A percentile compares a stretch with the other conserved stretches of the same genome.
phyloP scores from a whole-genome alignment of 2,329 filamentous ascomycete species.

The Periconia sp. region DNA sequence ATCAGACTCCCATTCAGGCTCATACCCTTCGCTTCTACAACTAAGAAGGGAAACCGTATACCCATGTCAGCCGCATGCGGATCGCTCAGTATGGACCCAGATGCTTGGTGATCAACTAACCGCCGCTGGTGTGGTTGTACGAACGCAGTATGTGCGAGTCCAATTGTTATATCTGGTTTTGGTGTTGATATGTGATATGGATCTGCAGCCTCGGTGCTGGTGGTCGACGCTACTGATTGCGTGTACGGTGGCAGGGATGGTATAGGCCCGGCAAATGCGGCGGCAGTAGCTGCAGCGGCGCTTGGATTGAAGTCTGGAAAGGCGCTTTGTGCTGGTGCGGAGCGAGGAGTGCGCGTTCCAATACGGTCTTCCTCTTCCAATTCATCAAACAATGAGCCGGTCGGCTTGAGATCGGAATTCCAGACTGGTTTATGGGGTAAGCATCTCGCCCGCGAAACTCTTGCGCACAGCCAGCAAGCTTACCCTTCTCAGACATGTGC shows the following conservation, averaged over 20 bases:
- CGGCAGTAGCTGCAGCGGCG: slow-evolving; percentile 1
- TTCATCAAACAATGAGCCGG: slow-evolving; percentile 10
- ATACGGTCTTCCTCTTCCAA: slow-evolving; percentile 8
- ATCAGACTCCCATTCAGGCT: slow-evolving; percentile 18
- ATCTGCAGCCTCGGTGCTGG: slow-evolving; percentile 22
- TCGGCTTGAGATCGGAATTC: slow-evolving; percentile 21
- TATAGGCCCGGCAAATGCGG: slow-evolving; percentile 14
- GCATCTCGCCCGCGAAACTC: background rate
- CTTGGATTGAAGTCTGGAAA: slow-evolving; percentile 13
- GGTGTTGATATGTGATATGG: slow-evolving; percentile 25
- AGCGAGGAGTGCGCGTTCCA: slow-evolving; percentile 8
- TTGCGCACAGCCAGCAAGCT: slow-evolving; percentile 1
- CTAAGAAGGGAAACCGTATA: slow-evolving; percentile 22
- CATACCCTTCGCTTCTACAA: slow-evolving; percentile 22
- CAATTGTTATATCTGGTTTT: slow-evolving; percentile 23
- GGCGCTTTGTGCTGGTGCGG: slow-evolving; percentile 10
- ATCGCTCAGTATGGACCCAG: slow-evolving; percentile 15
- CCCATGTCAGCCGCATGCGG: slow-evolving; percentile 22
- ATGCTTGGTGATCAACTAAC: slow-evolving; percentile 16
- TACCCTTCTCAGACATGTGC: slow-evolving; percentile 24
- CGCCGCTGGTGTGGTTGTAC: slow-evolving; percentile 7
- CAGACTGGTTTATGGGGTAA: slow-evolving; percentile 23
- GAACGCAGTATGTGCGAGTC: slow-evolving; percentile 18
- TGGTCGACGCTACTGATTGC: slow-evolving; percentile 18
- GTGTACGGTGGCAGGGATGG: slow-evolving; percentile 20